Base-by-base conservation (phyloP, 306 rosid genomes). In the Psophocarpus tetragonolobus region DNA sequence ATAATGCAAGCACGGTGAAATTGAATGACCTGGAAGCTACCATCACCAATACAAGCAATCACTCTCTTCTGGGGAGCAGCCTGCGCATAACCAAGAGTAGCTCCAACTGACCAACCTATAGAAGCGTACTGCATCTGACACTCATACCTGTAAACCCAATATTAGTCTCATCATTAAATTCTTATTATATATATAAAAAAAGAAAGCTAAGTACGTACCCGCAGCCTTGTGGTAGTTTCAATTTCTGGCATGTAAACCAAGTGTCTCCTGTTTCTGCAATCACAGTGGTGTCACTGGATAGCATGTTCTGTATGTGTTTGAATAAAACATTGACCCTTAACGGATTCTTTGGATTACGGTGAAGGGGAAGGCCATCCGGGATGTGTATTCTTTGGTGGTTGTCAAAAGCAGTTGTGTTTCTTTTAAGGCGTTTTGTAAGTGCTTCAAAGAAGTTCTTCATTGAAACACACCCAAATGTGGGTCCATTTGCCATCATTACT, bases 101-200 rank as follows among this genome's bases (percentile, higher is more conserved):
- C 81, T 24, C 81, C 74, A 36, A 77, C 24, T 33, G 80, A 76
- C 80, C 80, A 76, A 48, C 80, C 80, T 13, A 79, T 21, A 44
- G 77, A 79, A 20, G 21, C 72, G 51, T 79, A 79, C 26, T 79
- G 82, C 42, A 79, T 13, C 38, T 79, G 82, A 60, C 35, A 60
- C 53, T 79, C 78, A 23, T 45, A 71, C 57, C 83, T 70, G 62
- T 20, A 58, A 65, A 63, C 47, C 2, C 7, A 71, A 4, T 33
- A 7, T 71, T 30, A 51, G 17, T 18, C 8, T 32, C 47, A 29
- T 5, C n/a, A n/a, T 24, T 47, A 11, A 42, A 9, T 32, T 20
- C 47, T 71, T 50, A 6, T 53, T 2, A 44, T n/a, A 23, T 21
- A 14, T 0, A 36, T n/a, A n/a, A n/a, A n/a, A n/a, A n/a, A n/a